phyloP scores from a whole-genome alignment of 257 asterid species.

The Lantana camara region DNA sequence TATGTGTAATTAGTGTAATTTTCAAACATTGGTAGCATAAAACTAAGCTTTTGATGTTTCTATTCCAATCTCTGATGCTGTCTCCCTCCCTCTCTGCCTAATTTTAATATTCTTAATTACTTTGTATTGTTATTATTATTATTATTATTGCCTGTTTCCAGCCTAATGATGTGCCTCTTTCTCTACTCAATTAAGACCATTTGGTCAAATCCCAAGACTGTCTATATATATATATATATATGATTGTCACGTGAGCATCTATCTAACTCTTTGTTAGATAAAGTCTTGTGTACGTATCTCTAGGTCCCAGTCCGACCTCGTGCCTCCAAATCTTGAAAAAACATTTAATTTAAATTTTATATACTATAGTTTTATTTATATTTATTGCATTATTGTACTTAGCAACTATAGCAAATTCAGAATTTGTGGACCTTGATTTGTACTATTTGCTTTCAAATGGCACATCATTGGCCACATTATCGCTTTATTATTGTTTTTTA shows the following conservation, averaged over 20 bases:
- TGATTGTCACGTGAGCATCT: conserved; percentile 71
- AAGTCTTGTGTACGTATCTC: conserved; percentile 29
- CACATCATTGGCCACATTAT: no score
- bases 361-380: conserved; percentile 35
- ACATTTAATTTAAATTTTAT: conserved; percentile 23
- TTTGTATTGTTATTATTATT: conserved; percentile 22
- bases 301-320: conserved; percentile 49
- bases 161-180: conserved; percentile 51
- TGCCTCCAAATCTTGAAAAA: conserved; percentile 63
- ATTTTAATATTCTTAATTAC: conserved; percentile 33
- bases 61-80: conserved; percentile 73
- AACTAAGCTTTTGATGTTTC: conserved; percentile 66
- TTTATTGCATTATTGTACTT: conserved; percentile 23
- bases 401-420: conserved; percentile 6
- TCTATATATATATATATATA: conserved; percentile 20
- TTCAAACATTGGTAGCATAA: conserved; percentile 42
- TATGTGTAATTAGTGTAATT: no score
- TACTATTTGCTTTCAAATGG: not conserved
- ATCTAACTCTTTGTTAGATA: conserved; percentile 28
- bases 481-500: not conserved
- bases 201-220: conserved; percentile 44
- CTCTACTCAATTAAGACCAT: conserved; percentile 41
- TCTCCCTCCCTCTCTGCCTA: conserved; percentile 23
- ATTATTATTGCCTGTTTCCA: conserved; percentile 55
- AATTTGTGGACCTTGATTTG: conserved; percentile 9